These are phyloP conservation scores for Castanea mollissima DNA, from an alignment of 306 rosid genomes.

Conservation along the genomic window DNA sequence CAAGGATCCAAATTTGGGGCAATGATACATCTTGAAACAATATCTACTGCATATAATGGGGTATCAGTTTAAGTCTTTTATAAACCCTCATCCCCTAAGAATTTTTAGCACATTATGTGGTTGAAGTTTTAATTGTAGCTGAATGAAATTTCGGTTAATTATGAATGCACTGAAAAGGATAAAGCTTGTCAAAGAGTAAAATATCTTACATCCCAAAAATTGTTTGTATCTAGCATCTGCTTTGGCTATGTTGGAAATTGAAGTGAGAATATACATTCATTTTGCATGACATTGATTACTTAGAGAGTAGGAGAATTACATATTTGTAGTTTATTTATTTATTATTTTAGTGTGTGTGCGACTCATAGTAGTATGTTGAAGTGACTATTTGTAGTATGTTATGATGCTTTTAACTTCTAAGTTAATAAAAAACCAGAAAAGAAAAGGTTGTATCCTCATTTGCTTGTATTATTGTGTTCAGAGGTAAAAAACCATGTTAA, in stretches of 20 bases:
- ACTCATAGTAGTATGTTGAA: neutral
- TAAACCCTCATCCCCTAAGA: too few species aligned
- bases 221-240: neutral
- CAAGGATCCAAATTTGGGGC: neutral
- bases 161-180: neutral
- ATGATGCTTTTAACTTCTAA: neutral
- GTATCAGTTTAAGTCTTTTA: neutral
- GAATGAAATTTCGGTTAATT: neutral
- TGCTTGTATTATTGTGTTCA: neutral
- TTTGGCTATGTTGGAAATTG: neutral
- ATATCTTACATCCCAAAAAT: too few species aligned
- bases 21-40: neutral
- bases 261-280: neutral
- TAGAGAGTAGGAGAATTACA: neutral
- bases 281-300: neutral
- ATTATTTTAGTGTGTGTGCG: neutral
- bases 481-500: conserved; percentile 1
- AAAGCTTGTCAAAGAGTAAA: neutral
- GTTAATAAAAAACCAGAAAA: neutral
- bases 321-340: neutral
- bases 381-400: neutral
- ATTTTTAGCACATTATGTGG: too few species aligned
- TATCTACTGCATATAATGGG: neutral
- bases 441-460: neutral
- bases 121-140: neutral